A percentile compares a stretch with the other conserved stretches of the same genome.
Conservation (phyloP, 768 basidiomycete genomes). For the Hygrocybe punicea region DNA sequence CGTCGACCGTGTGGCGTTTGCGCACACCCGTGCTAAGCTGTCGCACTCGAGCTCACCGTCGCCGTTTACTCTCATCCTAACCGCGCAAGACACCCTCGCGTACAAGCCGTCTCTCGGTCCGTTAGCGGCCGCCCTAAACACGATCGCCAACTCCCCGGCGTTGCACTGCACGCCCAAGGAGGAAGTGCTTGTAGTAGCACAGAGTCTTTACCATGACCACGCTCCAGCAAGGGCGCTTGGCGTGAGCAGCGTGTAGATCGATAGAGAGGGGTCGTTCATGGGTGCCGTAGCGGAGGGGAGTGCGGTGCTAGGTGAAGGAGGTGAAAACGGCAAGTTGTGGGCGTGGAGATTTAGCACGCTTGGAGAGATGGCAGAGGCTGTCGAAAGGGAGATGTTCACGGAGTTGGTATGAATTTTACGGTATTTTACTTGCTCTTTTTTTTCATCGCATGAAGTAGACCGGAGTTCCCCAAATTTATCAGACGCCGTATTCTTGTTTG, state of each 20-base stretch:
- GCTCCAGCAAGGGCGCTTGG: slow-evolving; percentile 57
- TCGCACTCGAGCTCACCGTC: slow-evolving; percentile 41
- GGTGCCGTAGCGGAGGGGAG: slow-evolving; percentile 35
- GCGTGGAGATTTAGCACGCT: slow-evolving; percentile 58
- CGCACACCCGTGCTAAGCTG: slow-evolving; percentile 55
- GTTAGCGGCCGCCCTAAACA: slow-evolving; percentile 48
- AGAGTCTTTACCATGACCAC: slow-evolving; percentile 65
- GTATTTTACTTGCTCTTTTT: too few species aligned
- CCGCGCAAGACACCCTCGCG: slow-evolving; percentile 68
- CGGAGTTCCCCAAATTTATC: too few species aligned
- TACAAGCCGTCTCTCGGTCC: slow-evolving; percentile 67
- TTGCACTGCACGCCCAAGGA: slow-evolving; percentile 41
- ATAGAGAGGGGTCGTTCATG: slow-evolving; percentile 47
- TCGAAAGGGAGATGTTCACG: slow-evolving; percentile 44
- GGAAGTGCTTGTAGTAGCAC: slow-evolving; percentile 62
- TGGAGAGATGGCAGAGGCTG: slow-evolving; percentile 57
- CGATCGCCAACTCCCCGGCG: slow-evolving; percentile 39
- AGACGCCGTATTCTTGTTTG: too few species aligned
- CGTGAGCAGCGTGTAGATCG: slow-evolving; percentile 63
- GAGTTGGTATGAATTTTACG: too few species aligned
- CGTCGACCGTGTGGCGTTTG: slow-evolving; percentile 64
- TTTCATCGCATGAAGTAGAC: too few species aligned
- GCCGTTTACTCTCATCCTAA: slow-evolving; percentile 63
- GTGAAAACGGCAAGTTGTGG: slow-evolving; percentile 35
- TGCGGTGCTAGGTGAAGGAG: too few species aligned